phyloP scores from a whole-genome alignment of 2,329 filamentous ascomycete genomes.

The Colletotrichum lentis region DNA sequence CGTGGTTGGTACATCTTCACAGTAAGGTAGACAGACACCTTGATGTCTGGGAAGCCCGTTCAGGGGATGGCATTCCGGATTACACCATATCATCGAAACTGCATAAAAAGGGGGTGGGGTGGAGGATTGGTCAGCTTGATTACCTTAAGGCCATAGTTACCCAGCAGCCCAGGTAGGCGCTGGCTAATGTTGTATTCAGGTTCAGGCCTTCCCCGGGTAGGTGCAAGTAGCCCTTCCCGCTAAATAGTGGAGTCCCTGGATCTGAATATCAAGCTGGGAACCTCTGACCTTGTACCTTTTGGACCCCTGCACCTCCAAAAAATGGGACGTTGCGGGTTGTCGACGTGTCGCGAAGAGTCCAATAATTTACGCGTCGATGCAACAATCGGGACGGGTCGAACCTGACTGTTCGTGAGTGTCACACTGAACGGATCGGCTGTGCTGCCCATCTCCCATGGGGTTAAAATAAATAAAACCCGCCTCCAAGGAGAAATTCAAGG shows the following conservation, averaged over 20 bases:
- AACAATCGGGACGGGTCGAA: slow-evolving; percentile 1
- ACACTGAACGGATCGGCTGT: slow-evolving; percentile 5
- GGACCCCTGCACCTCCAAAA: slow-evolving; percentile 6
- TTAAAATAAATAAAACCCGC: too few species aligned
- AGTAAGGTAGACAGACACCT: neutral
- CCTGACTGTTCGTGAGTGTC: slow-evolving; percentile 1
- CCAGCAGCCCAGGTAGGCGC: too few species aligned
- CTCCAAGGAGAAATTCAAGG: neutral
- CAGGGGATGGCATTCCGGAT: neutral
- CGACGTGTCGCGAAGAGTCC: slow-evolving; percentile 12
- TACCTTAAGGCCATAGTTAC: neutral
- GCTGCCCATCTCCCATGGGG: neutral
- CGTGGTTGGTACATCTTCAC: neutral
- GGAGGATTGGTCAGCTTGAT: neutral
- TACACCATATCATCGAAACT: neutral
- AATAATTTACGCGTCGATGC: slow-evolving; percentile 17
- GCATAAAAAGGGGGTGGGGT: neutral
- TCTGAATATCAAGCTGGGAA: slow-evolving; percentile 2
- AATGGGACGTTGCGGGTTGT: neutral
- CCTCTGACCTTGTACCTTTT: neutral
- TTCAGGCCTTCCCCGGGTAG: neutral
- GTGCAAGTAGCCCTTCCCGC: slow-evolving; percentile 10
- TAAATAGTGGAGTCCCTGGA: neutral
- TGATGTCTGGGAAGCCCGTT: neutral
- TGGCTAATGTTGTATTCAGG: neutral